Conservation (phyloP, 768 basidiomycete species). For the Cystobasidium onofrii region DNA sequence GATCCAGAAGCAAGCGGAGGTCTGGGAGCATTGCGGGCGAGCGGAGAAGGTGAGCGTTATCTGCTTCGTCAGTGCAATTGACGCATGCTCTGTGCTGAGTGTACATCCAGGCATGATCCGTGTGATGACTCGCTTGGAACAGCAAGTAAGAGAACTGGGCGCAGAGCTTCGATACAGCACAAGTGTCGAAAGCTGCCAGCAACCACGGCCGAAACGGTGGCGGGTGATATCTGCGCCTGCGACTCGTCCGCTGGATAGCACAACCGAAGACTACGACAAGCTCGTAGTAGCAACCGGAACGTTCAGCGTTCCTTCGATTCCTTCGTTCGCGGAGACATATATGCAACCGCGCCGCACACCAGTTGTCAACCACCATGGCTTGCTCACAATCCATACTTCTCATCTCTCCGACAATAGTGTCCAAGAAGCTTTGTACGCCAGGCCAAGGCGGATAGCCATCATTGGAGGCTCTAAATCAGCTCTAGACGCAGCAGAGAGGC, state of each 20-base stretch:
- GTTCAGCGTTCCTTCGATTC: conserved; percentile 32
- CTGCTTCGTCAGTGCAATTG: no score
- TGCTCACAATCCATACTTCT: conserved; percentile 31
- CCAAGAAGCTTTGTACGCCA: conserved; percentile 4
- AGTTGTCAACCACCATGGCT: not conserved
- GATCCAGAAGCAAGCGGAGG: not conserved
- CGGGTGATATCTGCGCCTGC: not conserved
- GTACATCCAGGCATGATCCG: not conserved
- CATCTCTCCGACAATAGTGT: conserved; percentile 26
- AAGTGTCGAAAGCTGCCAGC: not conserved
- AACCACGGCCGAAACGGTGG: not conserved
- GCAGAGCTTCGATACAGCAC: conserved; percentile 11
- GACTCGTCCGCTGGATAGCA: not conserved
- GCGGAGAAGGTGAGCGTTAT: conserved; percentile 7
- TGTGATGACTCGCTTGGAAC: conserved; percentile 2
- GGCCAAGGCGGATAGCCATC: conserved; percentile 23
- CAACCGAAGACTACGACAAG: conserved; percentile 26
- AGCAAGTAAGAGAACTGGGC: not conserved
- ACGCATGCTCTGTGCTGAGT: not conserved
- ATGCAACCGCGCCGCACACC: not conserved
- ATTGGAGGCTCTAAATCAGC: conserved; percentile 34
- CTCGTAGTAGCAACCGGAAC: conserved; percentile 33
- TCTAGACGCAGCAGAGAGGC: conserved; percentile 32
- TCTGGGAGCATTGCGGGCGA: conserved; percentile 10
- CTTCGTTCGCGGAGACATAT: conserved; percentile 15